These are phyloP conservation scores for Penicillium nucicola DNA, from an alignment of 495 filamentous ascomycete genomes.

Conservation along the genomic window DNA sequence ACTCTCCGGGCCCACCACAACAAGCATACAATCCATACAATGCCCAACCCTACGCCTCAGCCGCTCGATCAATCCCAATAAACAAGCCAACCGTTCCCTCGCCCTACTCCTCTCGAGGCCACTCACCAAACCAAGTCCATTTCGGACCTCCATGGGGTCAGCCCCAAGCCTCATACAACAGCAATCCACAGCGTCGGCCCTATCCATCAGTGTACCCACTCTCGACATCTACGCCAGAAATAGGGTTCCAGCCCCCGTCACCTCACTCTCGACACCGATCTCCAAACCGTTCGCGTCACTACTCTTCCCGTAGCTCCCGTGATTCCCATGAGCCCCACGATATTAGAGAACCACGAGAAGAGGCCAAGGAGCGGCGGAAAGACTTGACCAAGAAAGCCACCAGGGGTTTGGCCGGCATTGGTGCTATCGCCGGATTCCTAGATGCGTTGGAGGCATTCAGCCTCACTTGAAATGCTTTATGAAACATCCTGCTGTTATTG, in stretches of 20 bases:
- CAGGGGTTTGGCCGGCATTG: slow-evolving; percentile 38
- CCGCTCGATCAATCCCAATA: slow-evolving; percentile 18
- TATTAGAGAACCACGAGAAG: slow-evolving; percentile 8
- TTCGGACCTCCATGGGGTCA: slow-evolving; percentile 11
- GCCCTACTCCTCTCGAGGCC: slow-evolving; percentile 9
- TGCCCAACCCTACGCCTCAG: slow-evolving; percentile 3
- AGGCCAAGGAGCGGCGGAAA: slow-evolving; percentile 22
- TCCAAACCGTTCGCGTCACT: slow-evolving; percentile 4
- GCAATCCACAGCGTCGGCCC: slow-evolving; percentile 13
- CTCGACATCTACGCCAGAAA: slow-evolving; percentile 22
- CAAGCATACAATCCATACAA: slow-evolving; percentile 8
- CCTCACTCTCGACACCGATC: slow-evolving; percentile 17
- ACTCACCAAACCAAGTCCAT: slow-evolving; percentile 14
- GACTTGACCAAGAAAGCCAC: slow-evolving; percentile 33
- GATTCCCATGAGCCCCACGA: slow-evolving; percentile 6
- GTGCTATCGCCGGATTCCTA: slow-evolving; percentile 43
- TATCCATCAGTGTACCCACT: slow-evolving; percentile 18
- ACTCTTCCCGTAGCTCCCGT: not conserved
- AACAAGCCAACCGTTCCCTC: slow-evolving; percentile 3
- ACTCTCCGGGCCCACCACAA: not conserved
- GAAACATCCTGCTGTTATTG: not conserved
- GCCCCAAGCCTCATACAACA: slow-evolving; percentile 10
- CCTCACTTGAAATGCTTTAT: not conserved
- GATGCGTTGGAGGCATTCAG: slow-evolving; percentile 40
- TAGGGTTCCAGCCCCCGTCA: slow-evolving; percentile 13